phyloP scores from a whole-genome alignment of 2,329 filamentous ascomycete species.

The Diaporthe humulicola region DNA sequence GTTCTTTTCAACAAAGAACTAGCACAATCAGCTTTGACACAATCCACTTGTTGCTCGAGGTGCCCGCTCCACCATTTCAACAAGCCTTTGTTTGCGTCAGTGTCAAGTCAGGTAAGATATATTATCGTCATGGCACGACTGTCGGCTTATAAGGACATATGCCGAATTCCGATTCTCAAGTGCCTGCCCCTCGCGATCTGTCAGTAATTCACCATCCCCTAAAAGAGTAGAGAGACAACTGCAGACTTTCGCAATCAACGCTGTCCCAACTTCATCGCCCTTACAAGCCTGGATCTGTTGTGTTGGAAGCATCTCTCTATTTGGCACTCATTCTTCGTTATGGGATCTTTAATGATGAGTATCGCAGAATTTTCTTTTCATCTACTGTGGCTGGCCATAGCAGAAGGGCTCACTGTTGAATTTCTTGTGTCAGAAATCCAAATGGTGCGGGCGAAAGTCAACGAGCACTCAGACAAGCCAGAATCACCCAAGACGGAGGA shows the following conservation, averaged over 20 bases:
- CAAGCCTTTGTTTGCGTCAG: not conserved
- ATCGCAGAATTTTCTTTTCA: not conserved
- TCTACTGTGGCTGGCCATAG: slow-evolving; percentile 8
- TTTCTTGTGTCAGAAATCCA: not conserved
- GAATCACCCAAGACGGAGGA: not conserved
- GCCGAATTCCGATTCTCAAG: too few species aligned
- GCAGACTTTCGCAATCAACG: not conserved
- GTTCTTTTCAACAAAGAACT: not conserved
- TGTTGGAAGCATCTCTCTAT: not conserved
- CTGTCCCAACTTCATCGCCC: not conserved
- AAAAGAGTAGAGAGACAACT: not conserved
- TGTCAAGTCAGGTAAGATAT: too few species aligned
- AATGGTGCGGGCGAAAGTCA: not conserved
- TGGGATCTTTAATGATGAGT: not conserved
- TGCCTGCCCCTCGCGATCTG: too few species aligned
- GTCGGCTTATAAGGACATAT: not conserved
- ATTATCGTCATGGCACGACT: too few species aligned
- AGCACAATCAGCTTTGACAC: not conserved
- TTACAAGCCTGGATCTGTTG: too few species aligned
- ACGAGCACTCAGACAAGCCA: not conserved
- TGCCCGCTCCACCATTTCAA: not conserved
- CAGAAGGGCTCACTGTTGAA: not conserved
- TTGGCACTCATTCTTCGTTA: not conserved
- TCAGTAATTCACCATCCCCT: not conserved
- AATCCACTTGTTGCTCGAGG: not conserved